A percentile compares a stretch with the other conserved stretches of the same genome.
Conservation (phyloP, 495 filamentous ascomycete species). For the Podospora pseudoanserina region DNA sequence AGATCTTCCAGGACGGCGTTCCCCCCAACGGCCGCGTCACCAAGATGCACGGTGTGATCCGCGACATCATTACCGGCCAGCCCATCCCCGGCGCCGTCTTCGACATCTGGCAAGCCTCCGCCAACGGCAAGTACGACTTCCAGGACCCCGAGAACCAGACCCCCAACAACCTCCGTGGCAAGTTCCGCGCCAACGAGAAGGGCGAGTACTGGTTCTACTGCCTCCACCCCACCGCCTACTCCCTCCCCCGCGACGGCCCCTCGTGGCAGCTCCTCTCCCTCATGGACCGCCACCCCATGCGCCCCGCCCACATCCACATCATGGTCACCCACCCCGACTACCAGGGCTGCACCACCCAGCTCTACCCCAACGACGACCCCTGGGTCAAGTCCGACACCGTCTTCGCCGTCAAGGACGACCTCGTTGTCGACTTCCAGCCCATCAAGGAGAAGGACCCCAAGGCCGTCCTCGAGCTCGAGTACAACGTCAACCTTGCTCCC, state of each 20-base stretch:
- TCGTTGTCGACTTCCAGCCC: constrained; percentile 69
- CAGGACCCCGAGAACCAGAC: constrained; percentile 73
- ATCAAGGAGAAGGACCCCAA: constrained; percentile 54
- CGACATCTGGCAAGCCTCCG: constrained; percentile 82
- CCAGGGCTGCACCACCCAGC: constrained; percentile 70
- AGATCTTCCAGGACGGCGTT: constrained; percentile 65
- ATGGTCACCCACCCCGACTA: constrained; percentile 57
- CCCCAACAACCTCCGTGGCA: constrained; percentile 80
- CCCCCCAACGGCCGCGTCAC: constrained; percentile 59
- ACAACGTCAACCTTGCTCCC: constrained; percentile 55
- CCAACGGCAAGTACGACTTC: constrained; percentile 88
- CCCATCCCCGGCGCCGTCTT: constrained; percentile 68
- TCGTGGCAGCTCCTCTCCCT: constrained; percentile 63
- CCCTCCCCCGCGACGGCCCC: constrained; percentile 70
- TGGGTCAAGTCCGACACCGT: constrained; percentile 69
- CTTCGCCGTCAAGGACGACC: constrained; percentile 76
- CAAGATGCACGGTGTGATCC: constrained; percentile 71
- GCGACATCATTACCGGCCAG: constrained; percentile 67
- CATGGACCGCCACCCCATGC: constrained; percentile 78
- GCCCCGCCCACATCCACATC: constrained; percentile 83
- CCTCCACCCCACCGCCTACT: constrained; percentile 77
- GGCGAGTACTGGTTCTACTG: constrained; percentile 79
- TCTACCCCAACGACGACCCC: constrained; percentile 68
- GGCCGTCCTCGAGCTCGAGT: constrained; percentile 67
- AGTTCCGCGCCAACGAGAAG: constrained; percentile 73